A percentile compares a stretch with the other conserved stretches of the same genome.
phyloP scores from a whole-genome alignment of 2,329 filamentous ascomycete genomes.

The Diaporthe sp. region DNA sequence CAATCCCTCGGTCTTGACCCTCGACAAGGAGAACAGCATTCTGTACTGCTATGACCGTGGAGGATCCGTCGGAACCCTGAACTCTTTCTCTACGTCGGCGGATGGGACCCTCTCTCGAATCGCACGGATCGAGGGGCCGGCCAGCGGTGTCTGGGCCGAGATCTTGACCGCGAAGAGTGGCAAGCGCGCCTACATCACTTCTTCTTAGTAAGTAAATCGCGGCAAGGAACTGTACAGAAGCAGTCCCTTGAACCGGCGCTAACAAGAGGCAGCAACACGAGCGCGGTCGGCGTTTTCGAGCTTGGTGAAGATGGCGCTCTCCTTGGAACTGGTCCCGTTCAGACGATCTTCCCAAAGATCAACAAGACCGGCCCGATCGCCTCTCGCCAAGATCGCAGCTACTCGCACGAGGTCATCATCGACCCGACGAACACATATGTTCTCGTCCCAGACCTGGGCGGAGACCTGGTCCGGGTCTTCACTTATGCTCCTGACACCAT shows the following conservation, averaged over 20 bases:
- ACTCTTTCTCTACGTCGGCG: constrained; percentile 53
- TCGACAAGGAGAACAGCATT: constrained; percentile 62
- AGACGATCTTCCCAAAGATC: constrained; percentile 43
- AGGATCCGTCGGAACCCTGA: constrained; percentile 61
- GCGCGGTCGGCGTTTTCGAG: constrained; percentile 22
- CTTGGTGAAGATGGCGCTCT: constrained; percentile 43
- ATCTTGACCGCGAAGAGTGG: constrained; percentile 42
- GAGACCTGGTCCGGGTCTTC: constrained; percentile 72
- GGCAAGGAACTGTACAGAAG: neutral
- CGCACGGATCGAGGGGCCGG: constrained; percentile 40
- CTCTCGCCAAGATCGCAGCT: constrained; percentile 68
- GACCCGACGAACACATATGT: constrained; percentile 76
- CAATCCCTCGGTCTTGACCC: constrained; percentile 72
- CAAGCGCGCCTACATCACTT: constrained; percentile 42
- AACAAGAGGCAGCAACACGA: constrained; percentile 4
- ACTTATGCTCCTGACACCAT: constrained; percentile 43
- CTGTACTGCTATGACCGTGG: constrained; percentile 75
- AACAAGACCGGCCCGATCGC: constrained; percentile 53
- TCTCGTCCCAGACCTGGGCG: constrained; percentile 75
- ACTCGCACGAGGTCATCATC: constrained; percentile 74
- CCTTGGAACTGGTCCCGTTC: constrained; percentile 41
- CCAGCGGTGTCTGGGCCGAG: constrained; percentile 43
- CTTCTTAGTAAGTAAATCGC: constrained; percentile 42
- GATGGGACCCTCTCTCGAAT: constrained; percentile 51
- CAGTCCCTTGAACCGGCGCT: neutral